Evolutionary conservation across 257 asterid species (phyloP).

Genomic region (Rauvolfia tetraphylla): DNA sequence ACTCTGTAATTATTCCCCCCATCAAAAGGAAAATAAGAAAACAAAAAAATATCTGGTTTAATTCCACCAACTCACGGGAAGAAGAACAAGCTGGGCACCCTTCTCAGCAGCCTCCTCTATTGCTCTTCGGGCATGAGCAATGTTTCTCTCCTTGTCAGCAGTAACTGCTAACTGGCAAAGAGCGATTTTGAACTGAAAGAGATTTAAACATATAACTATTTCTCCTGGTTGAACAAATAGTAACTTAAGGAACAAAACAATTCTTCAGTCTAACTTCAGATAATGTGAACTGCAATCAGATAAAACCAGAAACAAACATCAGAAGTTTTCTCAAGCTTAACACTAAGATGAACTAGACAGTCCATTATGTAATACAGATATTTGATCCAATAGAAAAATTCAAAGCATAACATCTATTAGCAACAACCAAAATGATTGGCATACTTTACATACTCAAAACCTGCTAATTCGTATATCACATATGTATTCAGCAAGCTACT

Average conservation of each 20-base stretch:
- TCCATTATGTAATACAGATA: background rate
- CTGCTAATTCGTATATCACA: background rate
- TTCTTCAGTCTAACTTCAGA: background rate
- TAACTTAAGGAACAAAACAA: background rate
- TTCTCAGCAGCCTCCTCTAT: constrained; percentile 59
- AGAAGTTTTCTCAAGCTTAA: background rate
- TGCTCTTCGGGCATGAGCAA: constrained; percentile 58
- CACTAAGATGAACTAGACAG: background rate
- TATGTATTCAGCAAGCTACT: background rate
- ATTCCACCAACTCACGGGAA: constrained; percentile 53
- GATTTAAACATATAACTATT: constrained; percentile 4
- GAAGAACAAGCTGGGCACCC: constrained; percentile 79
- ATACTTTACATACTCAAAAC: no score
- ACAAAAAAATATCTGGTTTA: background rate
- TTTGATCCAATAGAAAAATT: background rate
- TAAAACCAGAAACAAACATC: background rate
- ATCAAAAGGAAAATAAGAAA: background rate
- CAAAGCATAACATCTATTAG: background rate
- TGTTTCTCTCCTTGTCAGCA: constrained; percentile 59
- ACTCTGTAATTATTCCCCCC: background rate
- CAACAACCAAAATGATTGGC: background rate
- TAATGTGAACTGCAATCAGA: background rate
- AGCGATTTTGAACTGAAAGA: constrained; percentile 75
- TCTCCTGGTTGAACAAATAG: background rate
- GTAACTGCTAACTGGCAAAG: constrained; percentile 79